Percentiles rank a stretch among this genome's conserved stretches.
Conservation (phyloP, 495 filamentous ascomycete species). For the Penicillium odoratum region DNA sequence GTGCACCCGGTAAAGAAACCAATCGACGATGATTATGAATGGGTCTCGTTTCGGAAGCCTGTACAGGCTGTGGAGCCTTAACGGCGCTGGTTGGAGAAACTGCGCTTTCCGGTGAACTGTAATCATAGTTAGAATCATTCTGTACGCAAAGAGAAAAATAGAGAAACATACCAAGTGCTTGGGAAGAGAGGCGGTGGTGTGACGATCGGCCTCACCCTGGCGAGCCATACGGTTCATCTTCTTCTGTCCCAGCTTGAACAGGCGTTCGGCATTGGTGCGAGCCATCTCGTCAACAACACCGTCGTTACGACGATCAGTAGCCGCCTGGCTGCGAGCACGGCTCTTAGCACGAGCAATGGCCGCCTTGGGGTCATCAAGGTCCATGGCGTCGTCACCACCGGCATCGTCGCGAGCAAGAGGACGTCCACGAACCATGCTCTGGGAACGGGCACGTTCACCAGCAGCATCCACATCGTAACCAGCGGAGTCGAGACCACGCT, state of each 20-base stretch:
- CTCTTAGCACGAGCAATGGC: conserved; percentile 74
- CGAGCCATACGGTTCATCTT: conserved; percentile 98
- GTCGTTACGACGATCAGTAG: conserved; percentile 78
- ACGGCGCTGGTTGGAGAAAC: conserved; percentile 59
- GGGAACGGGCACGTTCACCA: conserved; percentile 66
- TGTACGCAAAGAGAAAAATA: conserved; percentile 10
- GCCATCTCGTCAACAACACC: conserved; percentile 55
- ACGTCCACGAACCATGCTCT: conserved; percentile 66
- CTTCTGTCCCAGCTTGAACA: conserved; percentile 88
- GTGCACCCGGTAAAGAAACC: conserved; percentile 36
- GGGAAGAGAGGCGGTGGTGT: conserved; percentile 74
- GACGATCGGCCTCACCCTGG: conserved; percentile 94
- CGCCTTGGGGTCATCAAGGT: conserved; percentile 68
- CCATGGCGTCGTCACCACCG: conserved; percentile 77
- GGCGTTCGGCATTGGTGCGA: conserved; percentile 76
- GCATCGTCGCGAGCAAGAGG: conserved; percentile 52
- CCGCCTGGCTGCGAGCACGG: conserved; percentile 71
- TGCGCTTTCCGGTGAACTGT: conserved; percentile 58
- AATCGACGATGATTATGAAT: conserved; percentile 40
- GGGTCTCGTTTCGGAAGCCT: conserved; percentile 30
- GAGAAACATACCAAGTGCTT: conserved; percentile 81
- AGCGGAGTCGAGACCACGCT: conserved; percentile 76
- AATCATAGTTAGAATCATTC: conserved; percentile 20
- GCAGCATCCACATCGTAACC: conserved; percentile 81
- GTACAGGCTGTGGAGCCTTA: conserved; percentile 29